A percentile compares a stretch with the other conserved stretches of the same genome.
Evolutionary conservation across 2,329 filamentous ascomycete species (phyloP).

Genomic region (Aspergillus ochraceoroseus): DNA sequence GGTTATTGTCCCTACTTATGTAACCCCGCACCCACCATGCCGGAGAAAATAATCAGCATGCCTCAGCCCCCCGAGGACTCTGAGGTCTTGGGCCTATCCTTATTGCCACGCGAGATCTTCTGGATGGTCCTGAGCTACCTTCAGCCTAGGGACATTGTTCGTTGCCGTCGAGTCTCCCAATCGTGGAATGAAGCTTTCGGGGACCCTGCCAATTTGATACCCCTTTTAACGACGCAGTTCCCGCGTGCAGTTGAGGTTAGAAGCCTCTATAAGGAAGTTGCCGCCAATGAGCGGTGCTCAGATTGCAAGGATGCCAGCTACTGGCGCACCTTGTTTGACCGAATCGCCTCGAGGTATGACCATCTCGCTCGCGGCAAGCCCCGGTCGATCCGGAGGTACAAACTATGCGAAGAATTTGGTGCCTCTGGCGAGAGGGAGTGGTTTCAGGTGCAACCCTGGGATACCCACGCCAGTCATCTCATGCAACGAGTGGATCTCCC

Average conservation of each 20-base stretch:
- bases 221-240: constrained; percentile 50
- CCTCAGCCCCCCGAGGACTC: background rate
- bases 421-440: constrained; percentile 36
- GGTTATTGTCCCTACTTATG: background rate
- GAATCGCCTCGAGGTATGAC: constrained; percentile 53
- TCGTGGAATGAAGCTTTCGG: constrained; percentile 50
- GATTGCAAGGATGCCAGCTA: constrained; percentile 7
- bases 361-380: constrained; percentile 49
- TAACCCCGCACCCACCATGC: constrained; percentile 4
- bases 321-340: constrained; percentile 42
- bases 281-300: background rate
- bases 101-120: constrained; percentile 57
- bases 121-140: constrained; percentile 51
- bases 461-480: constrained; percentile 38
- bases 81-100: constrained; percentile 22
- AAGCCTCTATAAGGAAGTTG: constrained; percentile 20
- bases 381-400: constrained; percentile 45
- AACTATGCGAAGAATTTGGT: constrained; percentile 37
- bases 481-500: constrained; percentile 30
- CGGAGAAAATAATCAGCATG: background rate
- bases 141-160: constrained; percentile 48
- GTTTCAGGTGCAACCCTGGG: constrained; percentile 43
- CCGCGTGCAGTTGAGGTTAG: constrained; percentile 52
- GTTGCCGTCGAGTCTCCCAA: constrained; percentile 51
- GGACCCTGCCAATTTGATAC: constrained; percentile 45